Evolutionary conservation across 2,329 filamentous ascomycete genomes (phyloP), one percentile per base, ranked within the genome.

Genomic region (Thermoascus crustaceus): DNA sequence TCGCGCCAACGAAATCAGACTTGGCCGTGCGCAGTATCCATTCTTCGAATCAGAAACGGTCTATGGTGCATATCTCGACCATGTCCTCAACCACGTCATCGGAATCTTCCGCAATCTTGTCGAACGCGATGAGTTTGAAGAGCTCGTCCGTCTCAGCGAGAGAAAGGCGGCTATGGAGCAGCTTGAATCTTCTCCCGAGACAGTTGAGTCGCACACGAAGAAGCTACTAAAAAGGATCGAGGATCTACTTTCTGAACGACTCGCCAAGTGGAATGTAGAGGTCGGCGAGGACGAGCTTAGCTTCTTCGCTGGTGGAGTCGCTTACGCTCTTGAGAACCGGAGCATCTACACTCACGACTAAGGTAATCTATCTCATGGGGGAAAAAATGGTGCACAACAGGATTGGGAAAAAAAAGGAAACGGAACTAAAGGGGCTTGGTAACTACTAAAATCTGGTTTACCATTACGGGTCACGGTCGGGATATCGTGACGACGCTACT

Each of bases 31-130:
- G 5, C 43, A 53, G 14, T 49, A 47, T 3, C 58, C 59, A 19
- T 57, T 55, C 32, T 40, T 60, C 41, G 54, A 58, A 26, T 43
- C 49, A 5, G 50, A 60, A 24, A 51, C 46, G 33, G 44, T 49
- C 14, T 44, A 49, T 27, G 50, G 51, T 10, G 43, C 57, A 19
- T 64, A 61, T 20, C 50, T 65, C 10, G 59, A 63, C 33, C 46
- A 51, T 21, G 53, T 60, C 9, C 44, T 58, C 13, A 50, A 50
- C 34, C 60, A 63, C 36, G 57, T 64, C 30, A 57, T 62, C 19
- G 60, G 61, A 7, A 50, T 57, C 16, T 65, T 65, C 40, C 59
- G 52, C 39, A 58, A 63, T 30, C 48, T 65, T n/a, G 47, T 64
- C 18, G 45, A 48, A 13, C 52, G 48, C 7, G 57, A 61, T 13